These are phyloP conservation scores for Microbotryum violaceum DNA, from an alignment of 1,284 basidiomycete genomes.

Conservation along the genomic window DNA sequence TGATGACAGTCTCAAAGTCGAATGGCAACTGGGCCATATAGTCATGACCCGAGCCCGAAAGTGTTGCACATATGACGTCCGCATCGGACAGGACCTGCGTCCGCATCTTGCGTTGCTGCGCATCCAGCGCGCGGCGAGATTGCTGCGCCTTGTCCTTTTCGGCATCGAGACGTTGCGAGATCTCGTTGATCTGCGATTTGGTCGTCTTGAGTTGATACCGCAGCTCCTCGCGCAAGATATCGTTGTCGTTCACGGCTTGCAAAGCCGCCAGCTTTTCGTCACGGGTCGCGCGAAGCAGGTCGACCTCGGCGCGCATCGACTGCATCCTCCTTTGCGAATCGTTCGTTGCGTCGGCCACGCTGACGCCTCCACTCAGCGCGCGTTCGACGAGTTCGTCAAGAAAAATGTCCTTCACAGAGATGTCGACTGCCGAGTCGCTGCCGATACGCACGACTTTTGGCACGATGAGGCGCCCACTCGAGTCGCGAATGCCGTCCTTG, in stretches of 20 bases:
- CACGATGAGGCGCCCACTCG: constrained; percentile 51
- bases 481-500: constrained; percentile 63
- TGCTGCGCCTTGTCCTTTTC: constrained; percentile 68
- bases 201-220: constrained; percentile 49
- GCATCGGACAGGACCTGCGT: constrained; percentile 74
- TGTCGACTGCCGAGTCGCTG: constrained; percentile 66
- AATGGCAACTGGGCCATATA: constrained; percentile 59
- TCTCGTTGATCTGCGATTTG: constrained; percentile 53
- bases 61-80: constrained; percentile 88
- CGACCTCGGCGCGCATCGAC: constrained; percentile 50
- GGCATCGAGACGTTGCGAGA: constrained; percentile 65
- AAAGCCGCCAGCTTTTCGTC: constrained; percentile 60
- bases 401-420: constrained; percentile 76
- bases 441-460: constrained; percentile 87
- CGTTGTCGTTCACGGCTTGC: constrained; percentile 33
- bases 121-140: constrained; percentile 62
- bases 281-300: constrained; percentile 52
- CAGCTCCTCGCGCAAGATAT: constrained; percentile 49
- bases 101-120: constrained; percentile 62
- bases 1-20: constrained; percentile 92
- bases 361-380: constrained; percentile 36
- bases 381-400: constrained; percentile 80
- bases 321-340: constrained; percentile 46
- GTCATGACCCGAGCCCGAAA: constrained; percentile 89
- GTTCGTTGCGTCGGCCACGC: constrained; percentile 37